phyloP scores from a whole-genome alignment of 2,329 filamentous ascomycete genomes.

The Dactylellina sp. region DNA sequence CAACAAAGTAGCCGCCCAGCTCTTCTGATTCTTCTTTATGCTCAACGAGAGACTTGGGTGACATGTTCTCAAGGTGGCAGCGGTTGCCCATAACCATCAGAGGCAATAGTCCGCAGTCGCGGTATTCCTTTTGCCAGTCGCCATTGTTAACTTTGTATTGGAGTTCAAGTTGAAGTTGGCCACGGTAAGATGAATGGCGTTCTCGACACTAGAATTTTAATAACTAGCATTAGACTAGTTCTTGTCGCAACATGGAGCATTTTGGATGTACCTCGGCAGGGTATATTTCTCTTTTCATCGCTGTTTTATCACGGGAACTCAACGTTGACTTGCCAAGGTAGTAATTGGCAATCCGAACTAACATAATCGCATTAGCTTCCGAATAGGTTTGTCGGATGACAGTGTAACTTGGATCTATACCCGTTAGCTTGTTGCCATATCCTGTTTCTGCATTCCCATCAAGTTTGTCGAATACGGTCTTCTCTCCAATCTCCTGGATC shows the following conservation, averaged over 20 bases:
- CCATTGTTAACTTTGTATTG: conserved; percentile 89
- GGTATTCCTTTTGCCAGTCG: conserved; percentile 81
- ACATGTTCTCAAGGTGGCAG: conserved; percentile 88
- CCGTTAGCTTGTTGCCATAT: conserved; percentile 77
- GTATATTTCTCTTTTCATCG: conserved; percentile 82
- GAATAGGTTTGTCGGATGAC: background rate
- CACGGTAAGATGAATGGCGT: conserved; percentile 89
- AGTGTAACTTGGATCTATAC: conserved; percentile 40
- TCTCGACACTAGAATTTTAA: conserved; percentile 75
- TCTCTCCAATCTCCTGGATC: conserved; percentile 88
- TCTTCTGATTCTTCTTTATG: conserved; percentile 96
- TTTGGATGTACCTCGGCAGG: conserved; percentile 74
- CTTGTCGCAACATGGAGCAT: background rate
- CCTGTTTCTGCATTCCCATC: conserved; percentile 71
- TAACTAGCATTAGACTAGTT: background rate
- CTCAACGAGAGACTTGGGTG: conserved; percentile 82
- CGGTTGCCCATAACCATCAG: conserved; percentile 88
- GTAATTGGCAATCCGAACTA: conserved; percentile 80
- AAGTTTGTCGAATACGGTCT: conserved; percentile 85
- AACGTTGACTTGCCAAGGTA: conserved; percentile 78
- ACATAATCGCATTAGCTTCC: conserved; percentile 1
- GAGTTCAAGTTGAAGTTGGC: conserved; percentile 82
- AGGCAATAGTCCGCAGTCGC: conserved; percentile 88
- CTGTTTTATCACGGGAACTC: conserved; percentile 65
- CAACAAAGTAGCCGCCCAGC: conserved; percentile 93